A percentile compares a stretch with the other conserved stretches of the same genome.
Evolutionary conservation across 345 rosid genomes (phyloP).

Genomic region (Carallia pectinifolia): DNA sequence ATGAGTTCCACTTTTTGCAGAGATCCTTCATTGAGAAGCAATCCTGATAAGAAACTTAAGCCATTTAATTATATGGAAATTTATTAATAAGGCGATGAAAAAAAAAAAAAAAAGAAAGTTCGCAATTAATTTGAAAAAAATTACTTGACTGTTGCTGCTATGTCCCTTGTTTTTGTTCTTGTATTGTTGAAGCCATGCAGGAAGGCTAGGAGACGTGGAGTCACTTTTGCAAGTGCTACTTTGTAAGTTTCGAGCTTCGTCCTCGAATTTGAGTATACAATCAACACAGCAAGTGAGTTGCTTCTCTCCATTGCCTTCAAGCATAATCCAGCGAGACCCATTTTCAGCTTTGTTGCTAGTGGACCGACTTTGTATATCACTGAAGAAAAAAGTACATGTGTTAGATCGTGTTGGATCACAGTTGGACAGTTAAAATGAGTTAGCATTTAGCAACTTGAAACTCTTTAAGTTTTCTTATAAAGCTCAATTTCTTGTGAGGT

Average conservation of each 20-base stretch:
- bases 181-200: constrained; percentile 32
- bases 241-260: constrained; percentile 23
- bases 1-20: constrained; percentile 59
- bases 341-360: constrained; percentile 42
- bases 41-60: constrained; percentile 38
- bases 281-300: constrained; percentile 38
- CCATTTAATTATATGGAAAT: not conserved
- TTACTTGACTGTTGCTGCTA: not conserved
- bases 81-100: not conserved
- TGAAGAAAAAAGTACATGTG: constrained; percentile 3
- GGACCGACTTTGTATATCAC: constrained; percentile 39
- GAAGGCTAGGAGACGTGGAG: constrained; percentile 26
- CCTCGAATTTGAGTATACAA: constrained; percentile 21
- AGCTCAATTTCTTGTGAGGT: not conserved
- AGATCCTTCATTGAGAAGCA: constrained; percentile 46
- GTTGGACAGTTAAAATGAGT: not conserved
- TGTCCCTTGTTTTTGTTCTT: constrained; percentile 29
- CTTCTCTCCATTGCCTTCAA: constrained; percentile 36
- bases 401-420: not conserved
- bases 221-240: constrained; percentile 33
- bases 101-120: not conserved
- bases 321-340: constrained; percentile 34
- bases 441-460: not conserved
- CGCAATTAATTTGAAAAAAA: constrained; percentile 11
- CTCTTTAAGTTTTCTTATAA: too few species aligned